Percentiles rank a stretch among this genome's conserved stretches.
These are phyloP conservation scores for Aristolochia californica DNA, from an alignment of 164 flowering plant genomes.

Conservation along the genomic window DNA sequence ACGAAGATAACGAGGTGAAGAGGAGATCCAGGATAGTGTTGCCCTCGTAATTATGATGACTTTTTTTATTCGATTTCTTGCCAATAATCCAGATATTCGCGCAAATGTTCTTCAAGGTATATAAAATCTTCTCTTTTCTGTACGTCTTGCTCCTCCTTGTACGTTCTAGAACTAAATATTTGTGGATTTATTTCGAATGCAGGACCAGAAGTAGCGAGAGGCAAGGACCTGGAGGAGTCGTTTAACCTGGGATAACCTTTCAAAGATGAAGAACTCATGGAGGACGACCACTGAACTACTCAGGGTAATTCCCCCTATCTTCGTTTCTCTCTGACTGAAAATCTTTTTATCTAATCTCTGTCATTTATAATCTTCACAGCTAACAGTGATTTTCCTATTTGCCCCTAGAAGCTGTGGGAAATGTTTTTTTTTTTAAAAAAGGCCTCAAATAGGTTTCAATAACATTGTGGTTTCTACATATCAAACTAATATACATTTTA, in stretches of 20 bases:
- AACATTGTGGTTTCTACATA: too few relatives aligned
- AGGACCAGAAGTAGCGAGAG: constrained; percentile 30
- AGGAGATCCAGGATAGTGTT: constrained; percentile 47
- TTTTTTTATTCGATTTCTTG: constrained; percentile 32
- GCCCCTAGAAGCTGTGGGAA: too few relatives aligned
- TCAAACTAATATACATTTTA: too few relatives aligned
- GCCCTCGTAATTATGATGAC: constrained; percentile 36
- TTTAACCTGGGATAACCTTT: constrained; percentile 60
- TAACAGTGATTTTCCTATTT: too few relatives aligned
- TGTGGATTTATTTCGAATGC: neutral
- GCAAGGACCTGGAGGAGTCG: constrained; percentile 23
- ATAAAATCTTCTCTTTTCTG: neutral
- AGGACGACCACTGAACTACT: constrained; percentile 46
- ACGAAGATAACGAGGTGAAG: constrained; percentile 16
- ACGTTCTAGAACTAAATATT: neutral
- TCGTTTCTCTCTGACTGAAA: too few relatives aligned
- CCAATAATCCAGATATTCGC: constrained; percentile 27
- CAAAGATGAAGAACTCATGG: constrained; percentile 74
- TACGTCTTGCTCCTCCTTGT: neutral
- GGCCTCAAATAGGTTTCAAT: too few relatives aligned
- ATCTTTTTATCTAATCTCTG: too few relatives aligned
- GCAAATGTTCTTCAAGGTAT: constrained; percentile 17
- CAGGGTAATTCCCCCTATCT: constrained; percentile 38
- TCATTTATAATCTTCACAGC: too few relatives aligned
- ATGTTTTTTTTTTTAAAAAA: too few relatives aligned